Conservation (phyloP, 1,284 basidiomycete genomes). For the Laetiporus sulphureus region DNA sequence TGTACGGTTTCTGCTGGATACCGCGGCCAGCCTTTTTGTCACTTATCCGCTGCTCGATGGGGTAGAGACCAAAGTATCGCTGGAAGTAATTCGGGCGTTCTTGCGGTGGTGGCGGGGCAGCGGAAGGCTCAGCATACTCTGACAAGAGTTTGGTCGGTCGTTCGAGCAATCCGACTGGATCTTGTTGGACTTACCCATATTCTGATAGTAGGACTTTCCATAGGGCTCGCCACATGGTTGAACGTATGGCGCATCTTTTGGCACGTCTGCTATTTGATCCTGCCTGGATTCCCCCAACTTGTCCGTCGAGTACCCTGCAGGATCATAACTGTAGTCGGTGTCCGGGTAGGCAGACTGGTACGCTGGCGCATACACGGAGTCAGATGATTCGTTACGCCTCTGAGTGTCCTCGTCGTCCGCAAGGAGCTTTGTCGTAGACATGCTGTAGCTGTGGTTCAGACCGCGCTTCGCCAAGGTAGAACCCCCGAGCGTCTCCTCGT, state of each 20-base stretch:
- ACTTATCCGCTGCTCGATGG: slow-evolving; percentile 79
- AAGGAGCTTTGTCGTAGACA: slow-evolving; percentile 6
- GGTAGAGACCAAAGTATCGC: slow-evolving; percentile 35
- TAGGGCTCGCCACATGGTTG: slow-evolving; percentile 2
- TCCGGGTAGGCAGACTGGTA: slow-evolving; percentile 4
- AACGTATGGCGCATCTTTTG: background rate
- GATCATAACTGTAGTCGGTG: slow-evolving; percentile 3
- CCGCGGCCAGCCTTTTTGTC: slow-evolving; percentile 80
- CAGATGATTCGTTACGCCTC: background rate
- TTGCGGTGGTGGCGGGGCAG: slow-evolving; percentile 2
- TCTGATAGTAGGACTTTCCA: slow-evolving; percentile 10
- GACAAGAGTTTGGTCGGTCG: no score
- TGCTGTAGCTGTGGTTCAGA: slow-evolving; percentile 9
- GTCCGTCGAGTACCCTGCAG: slow-evolving; percentile 4
- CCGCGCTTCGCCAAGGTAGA: no score
- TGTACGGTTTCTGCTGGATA: slow-evolving; percentile 73
- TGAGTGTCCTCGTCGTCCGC: slow-evolving; percentile 1
- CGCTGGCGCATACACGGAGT: background rate
- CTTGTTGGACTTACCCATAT: slow-evolving; percentile 16
- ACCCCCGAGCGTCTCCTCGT: no score
- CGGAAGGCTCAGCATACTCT: slow-evolving; percentile 18
- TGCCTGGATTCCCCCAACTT: slow-evolving; percentile 3
- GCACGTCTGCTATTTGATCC: background rate
- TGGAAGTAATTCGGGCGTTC: slow-evolving; percentile 17
- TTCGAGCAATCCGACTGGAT: no score